These are phyloP conservation scores for Plasmodium blacklocki DNA, from an alignment of 169 alveolate species.

Conservation along the genomic window DNA sequence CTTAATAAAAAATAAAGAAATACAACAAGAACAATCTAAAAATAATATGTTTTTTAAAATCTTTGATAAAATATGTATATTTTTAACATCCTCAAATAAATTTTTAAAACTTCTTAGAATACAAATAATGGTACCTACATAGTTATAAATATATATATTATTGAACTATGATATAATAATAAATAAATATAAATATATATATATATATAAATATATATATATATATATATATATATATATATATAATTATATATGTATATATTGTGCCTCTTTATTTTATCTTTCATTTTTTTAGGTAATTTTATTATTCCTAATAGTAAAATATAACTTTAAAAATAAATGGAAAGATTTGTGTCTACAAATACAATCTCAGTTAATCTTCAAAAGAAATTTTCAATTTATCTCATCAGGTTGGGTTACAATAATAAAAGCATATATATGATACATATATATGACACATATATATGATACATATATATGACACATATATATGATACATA, in stretches of 20 bases:
- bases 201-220: too few relatives aligned
- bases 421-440: too few relatives aligned
- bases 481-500: slow-evolving; percentile 9
- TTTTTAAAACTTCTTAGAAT: slow-evolving; percentile 2
- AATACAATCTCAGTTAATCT: slow-evolving; percentile 2
- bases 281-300: slow-evolving; percentile 4
- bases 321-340: background rate
- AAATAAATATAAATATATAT: too few relatives aligned
- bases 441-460: background rate
- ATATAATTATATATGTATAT: background rate
- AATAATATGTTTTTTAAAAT: background rate
- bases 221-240: background rate
- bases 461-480: background rate
- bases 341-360: background rate
- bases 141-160: too few relatives aligned
- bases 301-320: slow-evolving; percentile 22
- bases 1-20: background rate
- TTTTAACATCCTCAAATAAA: slow-evolving; percentile 13
- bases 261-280: background rate
- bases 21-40: slow-evolving; percentile 11
- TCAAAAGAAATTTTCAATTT: background rate
- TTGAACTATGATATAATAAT: too few relatives aligned
- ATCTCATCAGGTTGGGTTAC: background rate
- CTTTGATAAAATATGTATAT: background rate
- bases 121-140: slow-evolving; percentile 24